phyloP scores from a whole-genome alignment of 108 stramenopile species.

The Fistulifera pelliculosa region DNA sequence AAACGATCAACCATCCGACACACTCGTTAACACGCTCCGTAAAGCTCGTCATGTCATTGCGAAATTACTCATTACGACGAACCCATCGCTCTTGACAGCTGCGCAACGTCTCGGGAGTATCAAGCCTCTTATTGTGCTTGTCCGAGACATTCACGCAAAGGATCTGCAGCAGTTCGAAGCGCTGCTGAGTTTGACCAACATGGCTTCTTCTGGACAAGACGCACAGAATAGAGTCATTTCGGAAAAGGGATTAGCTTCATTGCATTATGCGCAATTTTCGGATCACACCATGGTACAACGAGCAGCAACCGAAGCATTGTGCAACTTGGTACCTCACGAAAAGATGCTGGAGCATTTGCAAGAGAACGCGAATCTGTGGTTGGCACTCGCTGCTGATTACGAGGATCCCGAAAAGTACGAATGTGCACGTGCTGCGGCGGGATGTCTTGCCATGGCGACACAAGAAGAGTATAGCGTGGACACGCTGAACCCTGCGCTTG shows the following conservation, averaged over 20 bases:
- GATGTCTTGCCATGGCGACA: conserved; percentile 80
- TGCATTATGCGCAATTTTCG: conserved; percentile 89
- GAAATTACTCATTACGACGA: conserved; percentile 91
- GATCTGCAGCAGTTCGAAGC: conserved; percentile 94
- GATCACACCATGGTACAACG: conserved; percentile 91
- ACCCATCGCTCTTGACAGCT: conserved; percentile 84
- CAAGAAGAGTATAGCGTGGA: conserved; percentile 22
- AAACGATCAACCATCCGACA: conserved; percentile 27
- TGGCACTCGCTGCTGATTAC: conserved; percentile 83
- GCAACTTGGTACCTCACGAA: conserved; percentile 83
- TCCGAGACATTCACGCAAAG: conserved; percentile 75
- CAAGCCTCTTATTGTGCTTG: conserved; percentile 79
- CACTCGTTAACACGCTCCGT: conserved; percentile 45
- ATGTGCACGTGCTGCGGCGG: conserved; percentile 79
- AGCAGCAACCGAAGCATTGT: conserved; percentile 92
- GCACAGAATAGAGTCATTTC: conserved; percentile 81
- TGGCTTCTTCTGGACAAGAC: conserved; percentile 78
- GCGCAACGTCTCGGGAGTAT: conserved; percentile 82
- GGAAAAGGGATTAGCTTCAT: conserved; percentile 67
- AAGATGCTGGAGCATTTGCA: conserved; percentile 62
- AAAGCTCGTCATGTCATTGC: conserved; percentile 89
- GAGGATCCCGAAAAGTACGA: conserved; percentile 53
- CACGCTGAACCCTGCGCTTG: background rate
- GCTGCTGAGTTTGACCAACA: conserved; percentile 88
- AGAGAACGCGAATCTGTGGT: conserved; percentile 66